phyloP scores from a whole-genome alignment of 169 alveolate genomes.

The Plasmodium reichenowi region DNA sequence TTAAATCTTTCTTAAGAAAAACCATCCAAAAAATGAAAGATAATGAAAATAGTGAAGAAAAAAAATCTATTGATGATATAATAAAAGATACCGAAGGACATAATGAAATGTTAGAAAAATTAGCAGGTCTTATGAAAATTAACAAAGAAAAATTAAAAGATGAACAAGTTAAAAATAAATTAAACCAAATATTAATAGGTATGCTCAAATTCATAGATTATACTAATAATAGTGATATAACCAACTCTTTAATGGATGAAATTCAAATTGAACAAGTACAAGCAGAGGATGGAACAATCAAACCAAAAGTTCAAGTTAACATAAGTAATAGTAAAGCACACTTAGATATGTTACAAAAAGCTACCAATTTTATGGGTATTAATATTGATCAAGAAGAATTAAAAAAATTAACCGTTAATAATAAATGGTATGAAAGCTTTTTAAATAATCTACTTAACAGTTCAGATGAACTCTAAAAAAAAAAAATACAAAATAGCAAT shows the following conservation, averaged over 20 bases:
- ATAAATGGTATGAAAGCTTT: slow-evolving; percentile 71
- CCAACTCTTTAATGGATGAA: slow-evolving; percentile 41
- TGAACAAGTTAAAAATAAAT: slow-evolving; percentile 48
- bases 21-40: slow-evolving; percentile 72
- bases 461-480: slow-evolving; percentile 53
- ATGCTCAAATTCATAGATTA: slow-evolving; percentile 69
- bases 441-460: slow-evolving; percentile 50
- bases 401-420: slow-evolving; percentile 44
- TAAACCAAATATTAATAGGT: slow-evolving; percentile 73
- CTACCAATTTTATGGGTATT: slow-evolving; percentile 73
- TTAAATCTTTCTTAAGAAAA: slow-evolving; percentile 70
- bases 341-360: slow-evolving; percentile 68
- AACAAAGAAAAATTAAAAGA: slow-evolving; percentile 37
- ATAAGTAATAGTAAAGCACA: slow-evolving; percentile 51
- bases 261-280: slow-evolving; percentile 52
- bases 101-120: slow-evolving; percentile 64
- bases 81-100: slow-evolving; percentile 74
- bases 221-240: slow-evolving; percentile 41
- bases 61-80: slow-evolving; percentile 68
- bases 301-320: slow-evolving; percentile 59
- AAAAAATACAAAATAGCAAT: background rate
- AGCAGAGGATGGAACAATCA: slow-evolving; percentile 22
- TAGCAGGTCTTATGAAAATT: slow-evolving; percentile 58
- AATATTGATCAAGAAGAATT: slow-evolving; percentile 59
- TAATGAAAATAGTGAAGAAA: slow-evolving; percentile 62